Conservation (phyloP, 495 filamentous ascomycete species). For the Neurospora sp. region DNA sequence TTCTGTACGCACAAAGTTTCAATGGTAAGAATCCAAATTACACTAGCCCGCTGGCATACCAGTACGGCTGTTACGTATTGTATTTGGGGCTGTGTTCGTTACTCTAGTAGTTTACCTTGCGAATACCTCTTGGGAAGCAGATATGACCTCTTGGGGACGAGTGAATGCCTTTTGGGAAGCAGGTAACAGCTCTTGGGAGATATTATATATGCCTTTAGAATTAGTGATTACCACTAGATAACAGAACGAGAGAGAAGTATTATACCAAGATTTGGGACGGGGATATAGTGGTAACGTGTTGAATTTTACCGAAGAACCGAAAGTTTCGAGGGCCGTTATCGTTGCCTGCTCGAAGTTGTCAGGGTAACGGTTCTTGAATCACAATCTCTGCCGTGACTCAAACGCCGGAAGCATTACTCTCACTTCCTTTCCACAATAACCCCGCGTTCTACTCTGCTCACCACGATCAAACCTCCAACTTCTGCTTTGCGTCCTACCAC, state of each 20-base stretch:
- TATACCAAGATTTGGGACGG: background rate
- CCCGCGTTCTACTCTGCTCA: background rate
- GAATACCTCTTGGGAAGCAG: background rate
- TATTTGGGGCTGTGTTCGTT: no score
- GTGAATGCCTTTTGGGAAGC: background rate
- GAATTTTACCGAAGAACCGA: background rate
- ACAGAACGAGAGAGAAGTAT: background rate
- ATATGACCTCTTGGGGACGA: background rate
- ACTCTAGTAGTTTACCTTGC: no score
- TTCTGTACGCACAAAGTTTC: background rate
- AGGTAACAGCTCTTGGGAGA: background rate
- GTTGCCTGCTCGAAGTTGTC: background rate
- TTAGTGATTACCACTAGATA: no score
- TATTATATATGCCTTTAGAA: background rate
- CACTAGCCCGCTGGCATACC: background rate
- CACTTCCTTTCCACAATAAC: background rate
- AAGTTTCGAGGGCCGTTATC: background rate
- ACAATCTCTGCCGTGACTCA: background rate
- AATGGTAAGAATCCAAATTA: background rate
- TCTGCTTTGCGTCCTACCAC: background rate
- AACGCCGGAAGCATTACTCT: background rate
- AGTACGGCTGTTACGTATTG: no score
- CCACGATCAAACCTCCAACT: background rate
- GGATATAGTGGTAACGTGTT: background rate
- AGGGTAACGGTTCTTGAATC: background rate